phyloP scores from a whole-genome alignment of 768 basidiomycete genomes.

The Kwoniella sp. region DNA sequence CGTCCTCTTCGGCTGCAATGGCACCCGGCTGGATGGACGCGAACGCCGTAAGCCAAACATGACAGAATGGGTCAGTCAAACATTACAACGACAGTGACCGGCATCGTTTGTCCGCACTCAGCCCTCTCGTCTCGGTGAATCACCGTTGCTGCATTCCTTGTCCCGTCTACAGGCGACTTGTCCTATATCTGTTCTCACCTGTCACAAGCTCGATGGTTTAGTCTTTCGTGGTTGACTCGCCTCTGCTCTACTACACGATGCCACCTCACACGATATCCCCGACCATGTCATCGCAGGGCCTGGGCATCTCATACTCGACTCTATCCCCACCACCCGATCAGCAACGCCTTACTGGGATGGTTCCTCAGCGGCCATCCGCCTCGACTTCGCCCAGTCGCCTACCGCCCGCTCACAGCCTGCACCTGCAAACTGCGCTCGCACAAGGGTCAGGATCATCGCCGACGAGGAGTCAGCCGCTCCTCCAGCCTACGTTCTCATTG shows the following conservation, averaged over 20 bases:
- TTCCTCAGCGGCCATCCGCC: slow-evolving; percentile 1
- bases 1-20: too few species aligned
- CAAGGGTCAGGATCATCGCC: slow-evolving; percentile 1
- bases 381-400: slow-evolving; percentile 3
- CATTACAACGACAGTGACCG: too few species aligned
- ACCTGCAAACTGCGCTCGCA: slow-evolving; percentile 2
- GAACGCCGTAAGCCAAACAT: too few species aligned
- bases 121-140: too few species aligned
- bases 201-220: too few species aligned
- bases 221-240: not conserved
- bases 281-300: slow-evolving; percentile 24
- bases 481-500: slow-evolving; percentile 32
- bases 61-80: too few species aligned
- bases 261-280: slow-evolving; percentile 31
- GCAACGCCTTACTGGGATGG: slow-evolving; percentile 7
- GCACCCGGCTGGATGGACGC: too few species aligned
- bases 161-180: too few species aligned
- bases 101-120: too few species aligned
- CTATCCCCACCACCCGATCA: slow-evolving; percentile 26
- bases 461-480: slow-evolving; percentile 1
- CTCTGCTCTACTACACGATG: not conserved
- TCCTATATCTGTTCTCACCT: too few species aligned
- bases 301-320: slow-evolving; percentile 37
- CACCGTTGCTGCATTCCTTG: too few species aligned
- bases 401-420: not conserved